phyloP scores from a whole-genome alignment of 805 yeast genomes.

The Lipomyces sp. region DNA sequence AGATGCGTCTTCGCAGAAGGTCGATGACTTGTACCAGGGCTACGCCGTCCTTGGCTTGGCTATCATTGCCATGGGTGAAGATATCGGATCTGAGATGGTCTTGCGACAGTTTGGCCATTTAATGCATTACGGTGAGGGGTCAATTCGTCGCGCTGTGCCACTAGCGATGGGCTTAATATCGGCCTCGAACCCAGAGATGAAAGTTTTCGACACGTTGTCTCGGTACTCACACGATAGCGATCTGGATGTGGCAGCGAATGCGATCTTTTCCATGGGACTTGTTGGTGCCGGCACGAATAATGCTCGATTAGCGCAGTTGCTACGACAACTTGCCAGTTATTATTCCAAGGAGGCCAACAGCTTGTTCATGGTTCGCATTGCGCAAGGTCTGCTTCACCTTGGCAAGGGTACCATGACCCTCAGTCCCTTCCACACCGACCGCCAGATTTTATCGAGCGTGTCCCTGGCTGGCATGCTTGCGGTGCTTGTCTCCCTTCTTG shows the following conservation, averaged over 20 bases:
- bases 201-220: slow-evolving; percentile 93
- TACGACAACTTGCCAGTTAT: slow-evolving; percentile 92
- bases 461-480: slow-evolving; percentile 89
- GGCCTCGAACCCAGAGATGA: slow-evolving; percentile 93
- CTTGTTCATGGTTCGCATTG: slow-evolving; percentile 86
- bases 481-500: slow-evolving; percentile 78
- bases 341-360: slow-evolving; percentile 90
- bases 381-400: slow-evolving; percentile 92
- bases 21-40: slow-evolving; percentile 70
- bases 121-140: slow-evolving; percentile 95
- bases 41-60: slow-evolving; percentile 95
- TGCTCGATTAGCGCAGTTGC: slow-evolving; percentile 93
- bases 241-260: slow-evolving; percentile 89
- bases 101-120: slow-evolving; percentile 95
- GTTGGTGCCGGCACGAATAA: slow-evolving; percentile 99
- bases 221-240: slow-evolving; percentile 96
- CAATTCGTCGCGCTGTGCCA: slow-evolving; percentile 92
- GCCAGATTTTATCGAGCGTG: slow-evolving; percentile 83
- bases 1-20: slow-evolving; percentile 46
- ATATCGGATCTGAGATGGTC: slow-evolving; percentile 96
- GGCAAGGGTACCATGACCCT: slow-evolving; percentile 95
- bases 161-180: slow-evolving; percentile 97
- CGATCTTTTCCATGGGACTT: slow-evolving; percentile 95
- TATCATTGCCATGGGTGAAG: slow-evolving; percentile 95
- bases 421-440: slow-evolving; percentile 87